Percentiles rank a stretch among this genome's conserved stretches.
Conservation (phyloP, 2,329 filamentous ascomycete genomes). For the Trichoderma pleuroti region DNA sequence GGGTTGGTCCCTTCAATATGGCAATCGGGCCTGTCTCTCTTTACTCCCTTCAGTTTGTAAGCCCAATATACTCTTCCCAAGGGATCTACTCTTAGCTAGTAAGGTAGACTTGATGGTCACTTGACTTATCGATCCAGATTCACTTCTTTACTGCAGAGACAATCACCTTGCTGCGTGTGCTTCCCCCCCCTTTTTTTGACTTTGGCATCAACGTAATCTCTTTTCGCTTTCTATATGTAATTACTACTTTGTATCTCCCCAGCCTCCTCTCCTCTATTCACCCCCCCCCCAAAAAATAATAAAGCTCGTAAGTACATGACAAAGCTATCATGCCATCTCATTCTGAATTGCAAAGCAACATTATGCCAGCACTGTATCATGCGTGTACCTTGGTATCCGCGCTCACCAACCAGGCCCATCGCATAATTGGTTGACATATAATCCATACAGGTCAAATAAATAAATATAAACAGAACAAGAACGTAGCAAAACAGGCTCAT, state of each 20-base stretch:
- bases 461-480: neutral
- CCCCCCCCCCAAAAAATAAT: neutral
- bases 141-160: neutral
- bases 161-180: neutral
- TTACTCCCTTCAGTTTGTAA: neutral
- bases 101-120: neutral
- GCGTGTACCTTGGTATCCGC: neutral
- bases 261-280: neutral
- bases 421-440: neutral
- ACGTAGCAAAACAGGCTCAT: conserved; percentile 6
- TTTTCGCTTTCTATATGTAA: neutral
- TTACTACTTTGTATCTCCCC: neutral
- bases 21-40: neutral
- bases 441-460: neutral
- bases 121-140: neutral
- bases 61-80: neutral
- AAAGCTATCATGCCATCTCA: neutral
- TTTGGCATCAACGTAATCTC: neutral
- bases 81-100: neutral
- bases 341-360: neutral
- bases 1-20: neutral
- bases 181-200: neutral
- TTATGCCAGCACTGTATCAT: neutral
- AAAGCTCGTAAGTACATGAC: neutral
- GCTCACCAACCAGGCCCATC: neutral